Percentiles rank a stretch among this genome's conserved stretches.
phyloP scores from a whole-genome alignment of 352 stramenopile genomes.

The Pythium scleroteichum region DNA sequence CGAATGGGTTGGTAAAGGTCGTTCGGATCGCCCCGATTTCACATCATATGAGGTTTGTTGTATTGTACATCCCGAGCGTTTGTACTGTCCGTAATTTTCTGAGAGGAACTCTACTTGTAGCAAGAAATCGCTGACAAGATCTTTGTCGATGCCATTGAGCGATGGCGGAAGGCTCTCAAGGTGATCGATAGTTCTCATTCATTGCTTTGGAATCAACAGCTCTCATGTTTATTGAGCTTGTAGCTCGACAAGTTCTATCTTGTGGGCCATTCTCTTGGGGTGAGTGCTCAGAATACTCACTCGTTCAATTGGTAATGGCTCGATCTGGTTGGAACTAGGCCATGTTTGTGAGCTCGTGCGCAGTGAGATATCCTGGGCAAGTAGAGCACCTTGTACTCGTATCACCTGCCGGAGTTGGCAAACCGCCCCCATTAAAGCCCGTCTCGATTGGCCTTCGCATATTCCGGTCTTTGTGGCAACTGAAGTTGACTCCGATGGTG shows the following conservation, averaged over 20 bases:
- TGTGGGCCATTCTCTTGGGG: slow-evolving; percentile 63
- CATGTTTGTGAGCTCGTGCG: slow-evolving; percentile 62
- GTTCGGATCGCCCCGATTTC: slow-evolving; percentile 62
- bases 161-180: slow-evolving; percentile 61
- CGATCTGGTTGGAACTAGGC: slow-evolving; percentile 26
- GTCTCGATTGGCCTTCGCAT: slow-evolving; percentile 40
- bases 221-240: not conserved
- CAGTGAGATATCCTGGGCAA: slow-evolving; percentile 39
- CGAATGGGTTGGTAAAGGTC: slow-evolving; percentile 67
- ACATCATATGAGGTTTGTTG: slow-evolving; percentile 47
- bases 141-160: slow-evolving; percentile 58
- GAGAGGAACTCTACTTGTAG: slow-evolving; percentile 24
- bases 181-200: slow-evolving; percentile 15
- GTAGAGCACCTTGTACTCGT: slow-evolving; percentile 63
- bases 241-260: slow-evolving; percentile 67
- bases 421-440: slow-evolving; percentile 33
- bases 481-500: slow-evolving; percentile 62
- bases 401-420: slow-evolving; percentile 58
- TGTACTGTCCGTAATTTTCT: too few species aligned
- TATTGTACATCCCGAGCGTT: not conserved
- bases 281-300: slow-evolving; percentile 13
- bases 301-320: not conserved
- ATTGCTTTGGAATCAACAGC: not conserved
- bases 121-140: slow-evolving; percentile 58
- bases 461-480: slow-evolving; percentile 52